Base-by-base conservation (phyloP, 2,329 filamentous ascomycete genomes). In the Diplodia corticola region DNA sequence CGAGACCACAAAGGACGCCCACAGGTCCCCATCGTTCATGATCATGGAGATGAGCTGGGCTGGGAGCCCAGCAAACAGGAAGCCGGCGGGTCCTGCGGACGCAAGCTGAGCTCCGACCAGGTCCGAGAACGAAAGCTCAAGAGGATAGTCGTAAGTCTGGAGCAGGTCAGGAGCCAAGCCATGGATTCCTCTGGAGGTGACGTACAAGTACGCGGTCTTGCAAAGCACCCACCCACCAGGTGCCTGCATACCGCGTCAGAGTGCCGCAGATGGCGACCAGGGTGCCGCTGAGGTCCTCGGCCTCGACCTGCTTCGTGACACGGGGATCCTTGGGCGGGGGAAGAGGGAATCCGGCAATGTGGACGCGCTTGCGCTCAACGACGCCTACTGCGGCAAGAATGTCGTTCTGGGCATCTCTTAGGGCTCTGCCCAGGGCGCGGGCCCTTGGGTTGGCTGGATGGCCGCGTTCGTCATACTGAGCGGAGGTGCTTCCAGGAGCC, bases 371-470 rank as follows among this genome's bases (percentile, higher is more conserved):
- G 66, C 78, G 73, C 69, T 82, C 80, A 0, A 83, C 79, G 0
- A 83, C 80, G 22, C 81, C 81, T 10, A 83, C 79, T 0, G 81
- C 77, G 22, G 78, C 79, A 5, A 83, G 75, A 1, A 82, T 78
- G 68, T 82, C 80, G 53, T 84, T 84, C 65, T 82, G 79, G 7
- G 81, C 81, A 63, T 78, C 75, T 61, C 81, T 75, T 44, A 81
- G 73, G 30, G 73, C 74, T 37, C 78, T 74, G 37, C 78, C 79
- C 63, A 78, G 76, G 5, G 75, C 73, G 30, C 76, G 77, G 12
- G 78, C 77, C 40, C 73, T 70, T 12, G 78, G 76, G 61, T 81
- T 82, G 70, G 78, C 71, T 4, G 81, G 80, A 48, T 78, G 77
- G 20, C 80, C 81, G 67, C 79, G 78, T 46, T 76, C 72, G 68